phyloP scores from a whole-genome alignment of 2,329 filamentous ascomycete genomes.

The Periconia sp. region DNA sequence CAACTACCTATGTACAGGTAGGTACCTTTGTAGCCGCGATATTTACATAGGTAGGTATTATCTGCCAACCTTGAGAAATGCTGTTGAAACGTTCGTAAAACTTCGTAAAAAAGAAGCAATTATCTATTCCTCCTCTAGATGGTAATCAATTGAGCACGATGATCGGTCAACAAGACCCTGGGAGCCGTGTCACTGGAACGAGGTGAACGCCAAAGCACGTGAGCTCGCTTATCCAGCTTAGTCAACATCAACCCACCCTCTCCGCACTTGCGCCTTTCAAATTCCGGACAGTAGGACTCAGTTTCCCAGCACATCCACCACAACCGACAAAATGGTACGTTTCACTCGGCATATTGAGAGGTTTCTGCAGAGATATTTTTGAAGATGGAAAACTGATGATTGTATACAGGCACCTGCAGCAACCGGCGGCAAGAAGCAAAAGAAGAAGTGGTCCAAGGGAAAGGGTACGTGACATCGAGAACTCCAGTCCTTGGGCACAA shows the following conservation, averaged over 20 bases:
- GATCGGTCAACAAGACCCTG: not conserved
- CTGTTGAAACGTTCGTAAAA: no score
- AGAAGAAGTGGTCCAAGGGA: slow-evolving; percentile 77
- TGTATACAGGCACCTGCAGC: slow-evolving; percentile 53
- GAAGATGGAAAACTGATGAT: not conserved
- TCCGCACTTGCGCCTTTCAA: slow-evolving; percentile 23
- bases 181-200: not conserved
- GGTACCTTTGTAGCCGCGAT: no score
- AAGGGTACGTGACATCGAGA: slow-evolving; percentile 51
- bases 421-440: slow-evolving; percentile 75
- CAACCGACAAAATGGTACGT: slow-evolving; percentile 48
- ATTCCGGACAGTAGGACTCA: slow-evolving; percentile 17
- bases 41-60: no score
- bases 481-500: slow-evolving; percentile 2
- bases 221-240: slow-evolving; percentile 23
- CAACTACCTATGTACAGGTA: no score
- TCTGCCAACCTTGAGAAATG: no score
- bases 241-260: slow-evolving; percentile 17
- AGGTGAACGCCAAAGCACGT: slow-evolving; percentile 10
- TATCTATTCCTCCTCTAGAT: no score
- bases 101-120: no score
- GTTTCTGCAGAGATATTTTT: not conserved
- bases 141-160: no score
- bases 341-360: not conserved
- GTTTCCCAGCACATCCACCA: slow-evolving; percentile 36